A percentile compares a stretch with the other conserved stretches of the same genome.
These are phyloP conservation scores for Arthrocladium fulminans DNA, from an alignment of 2,329 filamentous ascomycete species.

Conservation along the genomic window DNA sequence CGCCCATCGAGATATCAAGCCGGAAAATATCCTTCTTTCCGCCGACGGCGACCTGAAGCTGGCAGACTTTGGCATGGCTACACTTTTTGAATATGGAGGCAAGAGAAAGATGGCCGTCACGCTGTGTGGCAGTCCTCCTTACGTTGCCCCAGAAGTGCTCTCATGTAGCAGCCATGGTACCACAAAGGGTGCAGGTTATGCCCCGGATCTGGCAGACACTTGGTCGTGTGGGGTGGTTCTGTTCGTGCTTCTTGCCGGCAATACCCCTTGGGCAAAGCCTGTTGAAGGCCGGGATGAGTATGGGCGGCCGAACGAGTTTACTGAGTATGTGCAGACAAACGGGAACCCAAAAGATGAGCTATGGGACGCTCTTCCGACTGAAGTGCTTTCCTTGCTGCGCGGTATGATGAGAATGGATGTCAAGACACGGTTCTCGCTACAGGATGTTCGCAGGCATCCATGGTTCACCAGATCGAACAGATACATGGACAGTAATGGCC, in stretches of 20 bases:
- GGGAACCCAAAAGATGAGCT: constrained; percentile 77
- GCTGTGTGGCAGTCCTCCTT: constrained; percentile 90
- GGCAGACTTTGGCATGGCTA: constrained; percentile 92
- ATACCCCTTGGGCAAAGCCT: constrained; percentile 96
- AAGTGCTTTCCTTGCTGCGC: constrained; percentile 70
- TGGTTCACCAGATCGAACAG: constrained; percentile 85
- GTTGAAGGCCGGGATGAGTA: constrained; percentile 61
- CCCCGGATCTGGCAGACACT: constrained; percentile 74
- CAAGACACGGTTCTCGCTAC: constrained; percentile 67
- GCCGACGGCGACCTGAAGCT: constrained; percentile 81
- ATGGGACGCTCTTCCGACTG: constrained; percentile 68
- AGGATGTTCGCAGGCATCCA: constrained; percentile 78
- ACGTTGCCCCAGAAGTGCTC: constrained; percentile 89
- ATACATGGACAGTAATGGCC: constrained; percentile 65
- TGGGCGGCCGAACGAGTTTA: constrained; percentile 54
- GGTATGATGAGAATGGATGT: constrained; percentile 87
- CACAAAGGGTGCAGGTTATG: constrained; percentile 38
- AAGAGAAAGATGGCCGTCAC: constrained; percentile 73
- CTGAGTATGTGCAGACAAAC: constrained; percentile 71
- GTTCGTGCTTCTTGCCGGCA: constrained; percentile 88
- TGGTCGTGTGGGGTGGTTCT: constrained; percentile 99
- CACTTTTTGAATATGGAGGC: constrained; percentile 83
- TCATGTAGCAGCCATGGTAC: constrained; percentile 44
- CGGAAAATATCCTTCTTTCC: constrained; percentile 89
- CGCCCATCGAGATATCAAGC: constrained; percentile 83